Conservation (phyloP, 257 asterid species). For the Fraxinus pennsylvanica region DNA sequence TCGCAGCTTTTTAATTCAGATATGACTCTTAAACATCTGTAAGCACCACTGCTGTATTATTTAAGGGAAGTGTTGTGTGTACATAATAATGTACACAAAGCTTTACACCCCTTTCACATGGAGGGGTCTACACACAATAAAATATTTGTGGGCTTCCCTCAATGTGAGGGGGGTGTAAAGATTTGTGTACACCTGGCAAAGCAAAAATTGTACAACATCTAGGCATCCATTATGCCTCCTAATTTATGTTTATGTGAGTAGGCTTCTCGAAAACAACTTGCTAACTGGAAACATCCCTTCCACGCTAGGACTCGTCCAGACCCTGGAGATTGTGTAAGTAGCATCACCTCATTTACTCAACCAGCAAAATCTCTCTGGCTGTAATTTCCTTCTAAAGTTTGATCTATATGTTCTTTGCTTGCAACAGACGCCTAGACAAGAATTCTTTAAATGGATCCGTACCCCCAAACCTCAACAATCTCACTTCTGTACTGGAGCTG, state of each 20-base stretch:
- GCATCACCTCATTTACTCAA: constrained; percentile 21
- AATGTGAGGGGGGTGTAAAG: no score
- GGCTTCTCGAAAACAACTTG: constrained; percentile 75
- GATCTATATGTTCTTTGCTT: constrained; percentile 13
- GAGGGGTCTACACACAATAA: no score
- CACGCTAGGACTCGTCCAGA: constrained; percentile 53
- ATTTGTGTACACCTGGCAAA: neutral
- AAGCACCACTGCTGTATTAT: constrained; percentile 35
- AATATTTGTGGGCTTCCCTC: no score
- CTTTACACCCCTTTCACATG: no score
- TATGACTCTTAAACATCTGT: constrained; percentile 74
- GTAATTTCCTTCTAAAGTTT: constrained; percentile 4
- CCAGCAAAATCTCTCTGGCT: neutral
- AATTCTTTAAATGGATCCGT: constrained; percentile 61
- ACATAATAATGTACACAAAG: no score
- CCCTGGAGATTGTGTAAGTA: constrained; percentile 84
- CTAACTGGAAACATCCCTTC: constrained; percentile 70
- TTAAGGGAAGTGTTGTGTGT: neutral
- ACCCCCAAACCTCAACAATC: constrained; percentile 63
- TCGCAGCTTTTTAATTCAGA: constrained; percentile 58
- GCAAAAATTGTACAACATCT: constrained; percentile 3
- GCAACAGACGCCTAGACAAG: constrained; percentile 72
- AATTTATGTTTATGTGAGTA: constrained; percentile 30
- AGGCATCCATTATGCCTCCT: neutral
- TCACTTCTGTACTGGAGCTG: constrained; percentile 60